Evolutionary conservation across 345 rosid species (phyloP), one percentile per base, ranked within the genome.

Genomic region (Lepidium africanum): DNA sequence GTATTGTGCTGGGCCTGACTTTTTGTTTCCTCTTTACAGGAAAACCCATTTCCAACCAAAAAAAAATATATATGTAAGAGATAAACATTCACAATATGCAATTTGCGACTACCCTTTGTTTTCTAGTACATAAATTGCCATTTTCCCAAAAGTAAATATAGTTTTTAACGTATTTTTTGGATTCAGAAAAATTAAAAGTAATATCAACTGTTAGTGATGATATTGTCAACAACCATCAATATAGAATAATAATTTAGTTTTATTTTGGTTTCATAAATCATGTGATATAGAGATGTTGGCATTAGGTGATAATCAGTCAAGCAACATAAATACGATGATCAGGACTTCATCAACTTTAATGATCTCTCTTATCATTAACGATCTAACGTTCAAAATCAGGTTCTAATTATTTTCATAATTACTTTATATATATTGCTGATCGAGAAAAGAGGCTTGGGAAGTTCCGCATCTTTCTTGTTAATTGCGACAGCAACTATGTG

Each of bases 281-380:
- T 50, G 11, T 32, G 16, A 45, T 15, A 75, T 74, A 47, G 78
- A 75, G 74, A 69, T 65, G 56, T 75, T 74, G 70, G 65, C 74
- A 38, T 46, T 45, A 54, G 61, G 73, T 54, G 61, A 67, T 48
- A 60, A 53, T 58, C 25, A 64, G 51, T 42, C 66, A 75, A 75
- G 48, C 39, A 74, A 75, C 23, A 63, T 62, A 47, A 74, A 69
- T 47, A 48, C 59, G 33, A 56, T 68, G 65, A 71, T 51, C 39
- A 67, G 78, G 62, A 55, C 59, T 19, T 61, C 78, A 68, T 46
- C 70, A 68, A 45, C 78, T 61, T 54, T 74, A 61, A 37, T 74
- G 69, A 61, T 59, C 54, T 41, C 59, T 46, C 27, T 2, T 70
- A 61, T 17, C 59, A 61, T 45, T 65, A 74, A 62, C 39, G 63